These are phyloP conservation scores for Camptophora hylomeconis DNA, from an alignment of 2,329 filamentous ascomycete genomes.

Conservation along the genomic window DNA sequence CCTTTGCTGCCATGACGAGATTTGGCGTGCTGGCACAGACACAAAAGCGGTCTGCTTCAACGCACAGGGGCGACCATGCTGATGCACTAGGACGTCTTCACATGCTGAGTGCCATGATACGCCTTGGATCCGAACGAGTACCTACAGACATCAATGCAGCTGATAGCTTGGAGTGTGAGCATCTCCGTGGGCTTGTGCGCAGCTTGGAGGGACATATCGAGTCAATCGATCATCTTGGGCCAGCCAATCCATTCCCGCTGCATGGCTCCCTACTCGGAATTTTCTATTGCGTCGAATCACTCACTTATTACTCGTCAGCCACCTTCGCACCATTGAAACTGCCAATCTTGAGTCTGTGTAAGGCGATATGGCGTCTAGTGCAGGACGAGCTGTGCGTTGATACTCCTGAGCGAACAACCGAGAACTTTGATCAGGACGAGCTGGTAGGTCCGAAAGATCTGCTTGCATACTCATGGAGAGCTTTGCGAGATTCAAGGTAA, in stretches of 20 bases:
- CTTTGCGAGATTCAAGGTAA: constrained; percentile 85
- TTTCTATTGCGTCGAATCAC: constrained; percentile 4
- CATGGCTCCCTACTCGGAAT: constrained; percentile 13
- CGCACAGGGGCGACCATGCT: constrained; percentile 78
- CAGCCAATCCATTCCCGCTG: constrained; percentile 6
- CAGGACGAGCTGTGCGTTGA: constrained; percentile 75
- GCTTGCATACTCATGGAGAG: constrained; percentile 87
- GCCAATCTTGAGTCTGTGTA: constrained; percentile 33
- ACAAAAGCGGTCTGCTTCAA: constrained; percentile 50
- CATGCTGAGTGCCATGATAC: constrained; percentile 1
- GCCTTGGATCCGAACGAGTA: too few relatives aligned
- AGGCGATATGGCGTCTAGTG: constrained; percentile 64
- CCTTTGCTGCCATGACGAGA: constrained; percentile 26
- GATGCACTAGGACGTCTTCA: constrained; percentile 62
- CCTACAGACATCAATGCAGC: too few relatives aligned
- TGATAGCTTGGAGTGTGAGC: too few relatives aligned
- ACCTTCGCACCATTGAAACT: not conserved
- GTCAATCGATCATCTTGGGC: not conserved
- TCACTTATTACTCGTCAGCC: not conserved
- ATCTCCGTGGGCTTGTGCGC: not conserved
- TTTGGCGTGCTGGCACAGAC: constrained; percentile 36
- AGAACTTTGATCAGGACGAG: constrained; percentile 52
- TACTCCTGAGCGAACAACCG: constrained; percentile 72
- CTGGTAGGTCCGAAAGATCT: constrained; percentile 72
- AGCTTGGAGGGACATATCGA: constrained; percentile 1